phyloP scores from a whole-genome alignment of 306 rosid species.

The Dalbergia cultrata region DNA sequence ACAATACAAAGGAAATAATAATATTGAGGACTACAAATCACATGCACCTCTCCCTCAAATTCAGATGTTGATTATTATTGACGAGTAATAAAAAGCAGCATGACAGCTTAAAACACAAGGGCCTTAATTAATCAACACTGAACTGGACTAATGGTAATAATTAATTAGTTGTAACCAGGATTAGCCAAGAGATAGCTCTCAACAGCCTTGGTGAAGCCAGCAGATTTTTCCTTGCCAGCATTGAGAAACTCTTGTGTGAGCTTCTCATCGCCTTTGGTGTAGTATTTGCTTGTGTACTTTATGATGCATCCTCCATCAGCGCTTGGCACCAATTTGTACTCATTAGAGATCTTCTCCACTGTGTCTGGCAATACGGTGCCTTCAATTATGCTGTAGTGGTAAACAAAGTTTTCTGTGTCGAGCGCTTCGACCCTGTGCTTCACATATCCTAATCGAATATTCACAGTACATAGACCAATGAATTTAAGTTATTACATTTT shows the following conservation, averaged over 20 bases:
- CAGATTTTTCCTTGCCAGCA: conserved; percentile 53
- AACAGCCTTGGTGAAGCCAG: conserved; percentile 50
- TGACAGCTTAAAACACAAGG: not conserved
- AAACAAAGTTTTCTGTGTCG: conserved; percentile 48
- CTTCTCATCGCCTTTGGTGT: conserved; percentile 44
- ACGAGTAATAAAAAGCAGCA: not conserved
- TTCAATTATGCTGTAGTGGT: conserved; percentile 57
- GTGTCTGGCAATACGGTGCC: conserved; percentile 42
- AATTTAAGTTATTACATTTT: no score
- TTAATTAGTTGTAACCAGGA: conserved; percentile 50
- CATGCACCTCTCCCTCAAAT: not conserved
- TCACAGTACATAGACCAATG: no score
- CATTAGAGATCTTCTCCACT: conserved; percentile 53
- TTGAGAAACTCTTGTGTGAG: conserved; percentile 48
- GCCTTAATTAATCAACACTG: not conserved
- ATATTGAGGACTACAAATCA: not conserved
- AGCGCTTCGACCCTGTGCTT: conserved; percentile 54
- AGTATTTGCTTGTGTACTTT: conserved; percentile 46
- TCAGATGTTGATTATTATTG: not conserved
- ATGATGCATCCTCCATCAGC: conserved; percentile 52
- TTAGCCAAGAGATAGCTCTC: conserved; percentile 56
- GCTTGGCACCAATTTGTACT: conserved; percentile 41
- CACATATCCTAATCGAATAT: conserved; percentile 33
- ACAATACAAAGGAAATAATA: not conserved
- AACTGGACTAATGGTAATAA: not conserved